phyloP scores from a whole-genome alignment of 1,139 yeast species.

The Candida gigantensis region DNA sequence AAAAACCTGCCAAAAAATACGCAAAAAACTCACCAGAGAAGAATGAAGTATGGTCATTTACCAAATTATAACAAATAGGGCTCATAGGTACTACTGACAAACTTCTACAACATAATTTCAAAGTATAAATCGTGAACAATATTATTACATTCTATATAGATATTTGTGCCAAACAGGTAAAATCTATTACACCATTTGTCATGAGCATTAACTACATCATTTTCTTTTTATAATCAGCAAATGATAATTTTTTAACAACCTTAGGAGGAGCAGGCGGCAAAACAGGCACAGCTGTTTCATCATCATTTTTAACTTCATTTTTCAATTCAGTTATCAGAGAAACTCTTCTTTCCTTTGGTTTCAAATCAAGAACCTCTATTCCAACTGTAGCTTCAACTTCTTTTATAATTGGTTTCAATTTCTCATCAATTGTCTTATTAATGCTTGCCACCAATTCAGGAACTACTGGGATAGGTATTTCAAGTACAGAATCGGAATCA shows the following conservation, averaged over 20 bases:
- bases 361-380: neutral
- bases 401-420: slow-evolving; percentile 18
- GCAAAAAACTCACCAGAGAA: too few species aligned
- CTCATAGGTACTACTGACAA: too few species aligned
- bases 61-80: too few species aligned
- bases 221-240: slow-evolving; percentile 81
- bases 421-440: slow-evolving; percentile 25
- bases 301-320: slow-evolving; percentile 15
- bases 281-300: slow-evolving; percentile 7
- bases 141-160: too few species aligned
- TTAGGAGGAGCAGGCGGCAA: slow-evolving; percentile 21
- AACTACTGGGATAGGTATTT: slow-evolving; percentile 20
- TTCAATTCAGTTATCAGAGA: slow-evolving; percentile 3
- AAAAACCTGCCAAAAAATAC: too few species aligned
- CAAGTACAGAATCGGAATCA: slow-evolving; percentile 10
- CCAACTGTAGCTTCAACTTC: slow-evolving; percentile 15
- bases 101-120: too few species aligned
- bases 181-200: too few species aligned
- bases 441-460: slow-evolving; percentile 28
- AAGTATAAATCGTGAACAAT: too few species aligned
- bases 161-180: too few species aligned
- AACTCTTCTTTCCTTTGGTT: slow-evolving; percentile 2
- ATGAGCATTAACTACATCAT: slow-evolving; percentile 46
- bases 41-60: too few species aligned
- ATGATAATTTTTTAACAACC: slow-evolving; percentile 67